Evolutionary conservation across 768 basidiomycete genomes (phyloP).

Genomic region (Suillus placidus): DNA sequence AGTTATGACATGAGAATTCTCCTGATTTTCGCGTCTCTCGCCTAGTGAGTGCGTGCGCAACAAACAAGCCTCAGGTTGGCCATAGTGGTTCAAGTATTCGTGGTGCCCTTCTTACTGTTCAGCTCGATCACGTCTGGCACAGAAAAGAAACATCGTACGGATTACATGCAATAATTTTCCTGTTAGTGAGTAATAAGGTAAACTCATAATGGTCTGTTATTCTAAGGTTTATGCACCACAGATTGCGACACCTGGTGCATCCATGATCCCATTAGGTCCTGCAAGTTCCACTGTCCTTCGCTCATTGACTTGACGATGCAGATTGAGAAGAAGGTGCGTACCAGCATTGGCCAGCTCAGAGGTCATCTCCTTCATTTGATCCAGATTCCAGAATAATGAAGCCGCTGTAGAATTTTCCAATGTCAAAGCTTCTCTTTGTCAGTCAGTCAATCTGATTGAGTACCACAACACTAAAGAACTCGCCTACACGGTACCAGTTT

Average conservation of each 20-base stretch:
- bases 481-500: background rate
- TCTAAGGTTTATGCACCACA: background rate
- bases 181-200: background rate
- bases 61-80: background rate
- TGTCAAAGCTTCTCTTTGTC: background rate
- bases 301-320: background rate
- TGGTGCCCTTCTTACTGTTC: background rate
- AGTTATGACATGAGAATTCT: background rate
- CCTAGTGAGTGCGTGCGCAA: background rate
- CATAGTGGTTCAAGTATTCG: background rate
- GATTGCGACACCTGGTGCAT: background rate
- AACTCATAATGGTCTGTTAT: fast-evolving
- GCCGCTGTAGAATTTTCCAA: background rate
- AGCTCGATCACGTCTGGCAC: fast-evolving
- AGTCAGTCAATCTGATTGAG: background rate
- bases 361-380: background rate
- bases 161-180: background rate
- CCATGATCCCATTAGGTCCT: background rate
- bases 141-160: background rate
- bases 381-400: background rate
- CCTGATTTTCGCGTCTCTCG: background rate
- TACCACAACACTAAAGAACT: background rate
- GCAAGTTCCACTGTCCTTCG: background rate
- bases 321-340: background rate
- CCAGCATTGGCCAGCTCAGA: background rate